Evolutionary conservation across 495 filamentous ascomycete genomes (phyloP), one percentile per base, ranked within the genome.

Genomic region (Neurospora sp.): DNA sequence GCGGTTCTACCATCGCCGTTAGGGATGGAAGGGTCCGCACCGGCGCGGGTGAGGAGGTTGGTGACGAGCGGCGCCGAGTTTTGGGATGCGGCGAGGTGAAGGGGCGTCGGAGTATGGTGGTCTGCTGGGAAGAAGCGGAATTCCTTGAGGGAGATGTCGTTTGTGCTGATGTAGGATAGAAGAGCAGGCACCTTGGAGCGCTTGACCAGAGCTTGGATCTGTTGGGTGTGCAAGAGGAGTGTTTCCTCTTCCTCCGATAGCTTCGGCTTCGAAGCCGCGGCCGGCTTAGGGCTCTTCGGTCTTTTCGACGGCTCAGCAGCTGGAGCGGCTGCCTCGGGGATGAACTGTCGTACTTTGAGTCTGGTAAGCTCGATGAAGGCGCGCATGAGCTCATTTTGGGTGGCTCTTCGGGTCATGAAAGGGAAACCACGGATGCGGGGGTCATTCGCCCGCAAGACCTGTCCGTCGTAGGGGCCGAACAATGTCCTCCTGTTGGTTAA

Each of bases 361-460:
- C 95, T 85, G 0, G 96, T 99, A 7, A 99, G 85, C 79, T 99
- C 96, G 73, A 94, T 91, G 77, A 97, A 99, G 69, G 90, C 89
- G 23, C 94, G 89, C 92, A 97, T 94, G 1, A 99, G 90, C 81
- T 99, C 96, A 41, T 89, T 92, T 75, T 99, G 94, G 0, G 96
- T 99, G 4, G 96, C 94, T 35, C 96, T 86, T n/a, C 95, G 89
- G 11, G 96, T 99, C 82, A 88, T 96, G 82, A 99, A 98, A 0
- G 96, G 96, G 77, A 99, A 97, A 0, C 92, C 90, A 59, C 96
- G 88, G 75, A 96, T 85, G n/a, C 96, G 87, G 2, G 90, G 85
- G 77, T 99, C 96, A 76, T 94, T 96, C 48, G 89, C 88, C 46
- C 88, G 89, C 70, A 98, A 78, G 4, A 97, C 89, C 78, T 98